phyloP scores from a whole-genome alignment of 352 stramenopile genomes.

The Blastocystis sp. region DNA sequence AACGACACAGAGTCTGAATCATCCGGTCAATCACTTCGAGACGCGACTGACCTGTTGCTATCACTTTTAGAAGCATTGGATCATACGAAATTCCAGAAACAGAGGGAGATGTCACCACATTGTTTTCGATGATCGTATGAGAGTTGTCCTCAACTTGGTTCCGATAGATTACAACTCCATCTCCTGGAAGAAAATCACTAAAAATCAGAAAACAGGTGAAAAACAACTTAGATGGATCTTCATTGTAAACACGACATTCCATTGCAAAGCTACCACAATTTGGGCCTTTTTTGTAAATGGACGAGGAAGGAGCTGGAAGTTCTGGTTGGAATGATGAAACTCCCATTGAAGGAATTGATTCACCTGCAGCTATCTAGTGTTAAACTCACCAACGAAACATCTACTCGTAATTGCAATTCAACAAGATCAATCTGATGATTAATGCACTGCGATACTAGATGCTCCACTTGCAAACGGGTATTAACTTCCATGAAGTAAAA shows the following conservation, averaged over 20 bases:
- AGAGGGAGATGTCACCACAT: background rate
- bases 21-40: conserved; percentile 32
- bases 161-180: background rate
- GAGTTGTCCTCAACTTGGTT: background rate
- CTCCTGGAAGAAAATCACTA: conserved; percentile 37
- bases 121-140: conserved; percentile 14
- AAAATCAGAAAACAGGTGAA: background rate
- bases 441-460: conserved; percentile 86
- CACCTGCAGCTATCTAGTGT: conserved; percentile 6
- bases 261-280: background rate
- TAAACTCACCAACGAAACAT: background rate
- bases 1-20: background rate
- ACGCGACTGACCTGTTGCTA: background rate
- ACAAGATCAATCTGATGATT: conserved; percentile 76
- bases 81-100: background rate
- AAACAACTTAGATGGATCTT: conserved; percentile 18
- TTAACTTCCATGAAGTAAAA: conserved; percentile 96
- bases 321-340: background rate
- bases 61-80: conserved; percentile 40
- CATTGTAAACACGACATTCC: conserved; percentile 56
- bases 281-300: background rate
- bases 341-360: conserved; percentile 3
- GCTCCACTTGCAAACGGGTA: conserved; percentile 88
- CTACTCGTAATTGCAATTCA: conserved; percentile 89
- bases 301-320: background rate